Percentiles rank a stretch among this genome's conserved stretches.
Conservation (phyloP, 805 yeast species). For the Barnettozyma salicaria region DNA sequence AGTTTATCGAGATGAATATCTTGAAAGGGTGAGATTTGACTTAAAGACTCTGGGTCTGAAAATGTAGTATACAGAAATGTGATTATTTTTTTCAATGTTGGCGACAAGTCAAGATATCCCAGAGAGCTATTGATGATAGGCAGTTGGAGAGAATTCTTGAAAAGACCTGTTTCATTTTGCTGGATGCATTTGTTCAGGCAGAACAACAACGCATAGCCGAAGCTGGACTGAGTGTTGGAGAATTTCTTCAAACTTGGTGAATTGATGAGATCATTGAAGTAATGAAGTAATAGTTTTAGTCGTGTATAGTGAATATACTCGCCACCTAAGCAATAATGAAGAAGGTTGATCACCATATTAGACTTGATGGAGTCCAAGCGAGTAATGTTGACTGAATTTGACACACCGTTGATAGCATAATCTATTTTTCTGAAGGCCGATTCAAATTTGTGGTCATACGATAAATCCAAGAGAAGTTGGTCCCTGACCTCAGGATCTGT, state of each 20-base stretch:
- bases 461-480: conserved; percentile 18
- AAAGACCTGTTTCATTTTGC: background rate
- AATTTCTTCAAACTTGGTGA: conserved; percentile 7
- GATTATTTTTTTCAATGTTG: conserved; percentile 12
- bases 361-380: conserved; percentile 19
- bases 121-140: conserved; percentile 4
- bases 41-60: background rate
- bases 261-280: conserved; percentile 9
- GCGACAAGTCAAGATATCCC: conserved; percentile 1
- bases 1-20: conserved; percentile 16
- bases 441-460: conserved; percentile 22
- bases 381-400: conserved; percentile 2
- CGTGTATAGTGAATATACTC: conserved; percentile 14
- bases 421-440: conserved; percentile 22
- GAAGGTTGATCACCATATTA: conserved; percentile 16
- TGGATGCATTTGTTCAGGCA: conserved; percentile 4
- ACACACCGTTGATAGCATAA: conserved; percentile 11
- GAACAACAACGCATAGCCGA: conserved; percentile 8
- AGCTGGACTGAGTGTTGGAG: conserved; percentile 4
- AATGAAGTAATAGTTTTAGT: conserved; percentile 12
- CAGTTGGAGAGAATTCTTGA: conserved; percentile 11
- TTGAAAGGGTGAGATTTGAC: conserved; percentile 11
- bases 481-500: conserved; percentile 19
- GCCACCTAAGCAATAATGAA: conserved; percentile 15
- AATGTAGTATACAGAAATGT: conserved; percentile 9